Evolutionary conservation across 805 yeast genomes (phyloP).

Genomic region (Sungouiozyma ichnusensis): DNA sequence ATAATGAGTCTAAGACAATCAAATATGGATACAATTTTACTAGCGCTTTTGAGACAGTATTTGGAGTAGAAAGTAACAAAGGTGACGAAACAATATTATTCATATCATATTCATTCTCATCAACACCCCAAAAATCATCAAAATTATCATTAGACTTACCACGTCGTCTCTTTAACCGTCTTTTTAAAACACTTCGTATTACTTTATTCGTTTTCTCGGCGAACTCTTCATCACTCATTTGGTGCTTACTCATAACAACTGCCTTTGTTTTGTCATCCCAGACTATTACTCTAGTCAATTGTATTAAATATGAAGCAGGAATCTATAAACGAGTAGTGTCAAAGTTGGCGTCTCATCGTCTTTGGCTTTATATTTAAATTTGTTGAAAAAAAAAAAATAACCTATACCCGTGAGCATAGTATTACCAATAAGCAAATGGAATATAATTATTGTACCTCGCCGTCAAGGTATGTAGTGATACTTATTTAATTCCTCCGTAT

Average conservation of each 20-base stretch:
- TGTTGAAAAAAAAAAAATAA: not conserved
- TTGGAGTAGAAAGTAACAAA: conserved; percentile 78
- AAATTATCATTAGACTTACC: not conserved
- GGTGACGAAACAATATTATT: conserved; percentile 45
- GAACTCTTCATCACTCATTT: not conserved
- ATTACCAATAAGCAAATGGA: not conserved
- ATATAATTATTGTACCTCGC: not conserved
- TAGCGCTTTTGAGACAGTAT: conserved; percentile 75
- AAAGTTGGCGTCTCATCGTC: conserved; percentile 4
- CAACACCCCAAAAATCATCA: not conserved
- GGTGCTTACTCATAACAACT: not conserved
- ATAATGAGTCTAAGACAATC: conserved; percentile 53
- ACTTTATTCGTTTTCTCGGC: not conserved
- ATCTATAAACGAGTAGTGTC: not conserved
- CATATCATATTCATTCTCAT: not conserved
- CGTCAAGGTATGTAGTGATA: conserved; percentile 8
- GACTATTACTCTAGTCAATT: not conserved
- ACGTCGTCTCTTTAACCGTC: not conserved
- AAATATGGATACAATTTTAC: conserved; percentile 78
- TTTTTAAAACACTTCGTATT: not conserved
- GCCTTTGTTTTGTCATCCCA: not conserved
- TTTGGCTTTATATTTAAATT: conserved; percentile 1
- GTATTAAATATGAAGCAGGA: too few species aligned
- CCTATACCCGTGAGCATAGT: not conserved
- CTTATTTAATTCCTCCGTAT: conserved; percentile 39